These are phyloP conservation scores for Cladosporium halotolerans DNA, from an alignment of 2,329 filamentous ascomycete species.

Conservation along the genomic window DNA sequence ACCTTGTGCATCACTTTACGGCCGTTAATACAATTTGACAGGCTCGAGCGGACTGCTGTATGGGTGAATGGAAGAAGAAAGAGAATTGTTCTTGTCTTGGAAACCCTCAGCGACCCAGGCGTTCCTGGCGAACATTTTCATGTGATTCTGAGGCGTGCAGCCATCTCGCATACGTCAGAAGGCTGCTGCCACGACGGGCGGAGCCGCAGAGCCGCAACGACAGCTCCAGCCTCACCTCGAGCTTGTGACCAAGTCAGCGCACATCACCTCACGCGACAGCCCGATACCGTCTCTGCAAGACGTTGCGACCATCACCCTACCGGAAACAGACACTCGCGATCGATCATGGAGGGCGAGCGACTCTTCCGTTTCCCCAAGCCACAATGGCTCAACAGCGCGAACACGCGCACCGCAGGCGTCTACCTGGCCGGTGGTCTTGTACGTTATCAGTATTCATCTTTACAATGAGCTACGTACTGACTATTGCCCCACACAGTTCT, in stretches of 20 bases:
- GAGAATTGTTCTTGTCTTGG: too few species aligned
- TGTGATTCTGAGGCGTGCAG: not conserved
- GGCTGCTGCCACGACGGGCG: not conserved
- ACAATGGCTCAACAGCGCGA: slow-evolving; percentile 60
- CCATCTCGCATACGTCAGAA: not conserved
- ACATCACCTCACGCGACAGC: slow-evolving; percentile 7
- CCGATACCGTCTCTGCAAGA: not conserved
- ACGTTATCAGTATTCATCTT: slow-evolving; percentile 24
- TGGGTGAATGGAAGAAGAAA: too few species aligned
- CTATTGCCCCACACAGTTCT: slow-evolving; percentile 50
- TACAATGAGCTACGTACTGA: not conserved
- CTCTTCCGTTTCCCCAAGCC: slow-evolving; percentile 64
- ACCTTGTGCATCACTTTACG: slow-evolving; percentile 1
- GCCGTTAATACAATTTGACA: not conserved
- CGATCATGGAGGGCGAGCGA: slow-evolving; percentile 43
- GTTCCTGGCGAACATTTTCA: not conserved
- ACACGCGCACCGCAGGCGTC: slow-evolving; percentile 58
- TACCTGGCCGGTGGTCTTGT: slow-evolving; percentile 62
- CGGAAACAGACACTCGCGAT: not conserved
- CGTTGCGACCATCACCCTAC: not conserved
- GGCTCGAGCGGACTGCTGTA: too few species aligned
- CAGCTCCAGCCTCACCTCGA: slow-evolving; percentile 2
- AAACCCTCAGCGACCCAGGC: too few species aligned
- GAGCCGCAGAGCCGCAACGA: slow-evolving; percentile 1
- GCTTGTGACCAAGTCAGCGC: slow-evolving; percentile 2